Conservation (phyloP, 179 eudicot species). For the Dionaea muscipula region DNA sequence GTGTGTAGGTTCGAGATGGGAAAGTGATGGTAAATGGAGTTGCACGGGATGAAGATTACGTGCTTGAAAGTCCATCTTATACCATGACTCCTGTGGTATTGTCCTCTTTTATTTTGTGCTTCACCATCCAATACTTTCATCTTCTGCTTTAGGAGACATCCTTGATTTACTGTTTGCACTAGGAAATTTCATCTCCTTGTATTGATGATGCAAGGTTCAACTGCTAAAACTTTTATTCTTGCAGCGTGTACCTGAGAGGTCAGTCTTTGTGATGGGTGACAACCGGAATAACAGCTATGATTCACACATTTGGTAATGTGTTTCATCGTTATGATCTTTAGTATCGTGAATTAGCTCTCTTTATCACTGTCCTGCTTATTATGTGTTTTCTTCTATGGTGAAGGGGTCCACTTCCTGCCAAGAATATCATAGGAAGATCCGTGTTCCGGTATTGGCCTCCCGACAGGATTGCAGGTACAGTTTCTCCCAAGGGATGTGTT, state of each 20-base stretch:
- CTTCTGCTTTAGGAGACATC: not conserved
- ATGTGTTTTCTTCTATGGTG: not conserved
- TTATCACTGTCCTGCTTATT: not conserved
- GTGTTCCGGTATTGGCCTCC: slow-evolving; percentile 89
- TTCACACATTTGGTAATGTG: slow-evolving; percentile 4
- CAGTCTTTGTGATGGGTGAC: slow-evolving; percentile 94
- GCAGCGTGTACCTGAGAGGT: slow-evolving; percentile 82
- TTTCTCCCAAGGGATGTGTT: slow-evolving; percentile 49
- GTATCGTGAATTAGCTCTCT: not conserved
- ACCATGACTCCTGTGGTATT: slow-evolving; percentile 70
- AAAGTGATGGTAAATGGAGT: slow-evolving; percentile 74
- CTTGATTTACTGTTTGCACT: not conserved
- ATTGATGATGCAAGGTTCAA: not conserved
- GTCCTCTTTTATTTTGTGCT: slow-evolving; percentile 9
- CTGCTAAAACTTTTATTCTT: not conserved
- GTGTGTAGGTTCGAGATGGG: slow-evolving; percentile 64
- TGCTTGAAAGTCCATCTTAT: slow-evolving; percentile 67
- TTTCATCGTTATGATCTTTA: not conserved
- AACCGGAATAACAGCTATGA: slow-evolving; percentile 73
- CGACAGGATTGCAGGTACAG: slow-evolving; percentile 62
- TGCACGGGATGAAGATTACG: slow-evolving; percentile 51
- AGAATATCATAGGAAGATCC: slow-evolving; percentile 83
- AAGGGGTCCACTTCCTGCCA: slow-evolving; percentile 90
- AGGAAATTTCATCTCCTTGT: not conserved
- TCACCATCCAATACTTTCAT: not conserved